Evolutionary conservation across 345 rosid species (phyloP).

Genomic region (Isatis tinctoria): DNA sequence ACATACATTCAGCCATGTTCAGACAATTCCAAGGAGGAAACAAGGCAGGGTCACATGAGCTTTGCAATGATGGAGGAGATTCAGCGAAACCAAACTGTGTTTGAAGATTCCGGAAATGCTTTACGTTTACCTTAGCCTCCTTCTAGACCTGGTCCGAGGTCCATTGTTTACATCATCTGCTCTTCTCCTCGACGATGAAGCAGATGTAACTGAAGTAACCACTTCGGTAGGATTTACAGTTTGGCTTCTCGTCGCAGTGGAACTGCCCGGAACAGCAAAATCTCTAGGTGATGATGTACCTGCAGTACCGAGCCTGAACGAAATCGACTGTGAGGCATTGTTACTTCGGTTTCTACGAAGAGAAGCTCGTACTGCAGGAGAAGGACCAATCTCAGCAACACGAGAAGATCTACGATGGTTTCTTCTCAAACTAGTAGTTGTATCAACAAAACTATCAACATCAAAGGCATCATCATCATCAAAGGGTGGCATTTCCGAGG

Average conservation of each 20-base stretch:
- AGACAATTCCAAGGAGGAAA: not conserved
- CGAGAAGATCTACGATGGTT: conserved; percentile 23
- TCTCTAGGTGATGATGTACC: conserved; percentile 15
- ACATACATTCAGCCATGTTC: conserved; percentile 10
- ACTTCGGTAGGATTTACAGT: conserved; percentile 33
- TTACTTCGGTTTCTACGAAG: conserved; percentile 21
- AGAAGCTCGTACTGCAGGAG: conserved; percentile 9
- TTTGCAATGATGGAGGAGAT: not conserved
- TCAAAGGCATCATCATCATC: conserved; percentile 29
- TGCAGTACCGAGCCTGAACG: not conserved
- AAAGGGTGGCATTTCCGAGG: conserved; percentile 24
- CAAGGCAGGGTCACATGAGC: not conserved
- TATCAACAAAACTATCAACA: conserved; percentile 37
- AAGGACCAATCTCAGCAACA: conserved; percentile 28
- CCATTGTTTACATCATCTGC: conserved; percentile 38
- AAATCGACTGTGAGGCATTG: conserved; percentile 23
- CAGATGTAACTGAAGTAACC: conserved; percentile 32
- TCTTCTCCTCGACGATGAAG: conserved; percentile 51
- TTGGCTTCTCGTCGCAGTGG: conserved; percentile 18
- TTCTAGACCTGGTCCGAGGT: conserved; percentile 45
- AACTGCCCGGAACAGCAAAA: conserved; percentile 16
- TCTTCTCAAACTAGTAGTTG: conserved; percentile 24
- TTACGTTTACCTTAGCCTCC: conserved; percentile 39
- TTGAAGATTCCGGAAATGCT: not conserved
- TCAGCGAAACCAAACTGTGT: not conserved